A percentile compares a stretch with the other conserved stretches of the same genome.
These are phyloP conservation scores for Penicillium bialowiezense DNA, from an alignment of 495 filamentous ascomycete species.

Conservation along the genomic window DNA sequence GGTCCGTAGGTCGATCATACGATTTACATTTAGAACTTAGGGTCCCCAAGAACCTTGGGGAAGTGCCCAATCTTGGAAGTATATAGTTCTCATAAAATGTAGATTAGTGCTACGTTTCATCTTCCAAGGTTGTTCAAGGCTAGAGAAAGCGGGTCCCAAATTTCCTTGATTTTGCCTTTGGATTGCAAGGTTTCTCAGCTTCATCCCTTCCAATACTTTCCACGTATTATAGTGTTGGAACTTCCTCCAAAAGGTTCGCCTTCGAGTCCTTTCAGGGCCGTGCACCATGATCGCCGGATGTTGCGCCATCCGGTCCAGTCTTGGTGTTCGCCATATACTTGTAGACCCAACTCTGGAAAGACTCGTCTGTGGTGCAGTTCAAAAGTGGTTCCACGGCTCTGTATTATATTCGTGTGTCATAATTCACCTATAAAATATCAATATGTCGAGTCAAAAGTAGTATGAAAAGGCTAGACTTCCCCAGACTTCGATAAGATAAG, in stretches of 20 bases:
- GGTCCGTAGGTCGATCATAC: background rate
- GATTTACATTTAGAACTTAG: too few species aligned
- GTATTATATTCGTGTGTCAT: too few species aligned
- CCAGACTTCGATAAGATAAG: background rate
- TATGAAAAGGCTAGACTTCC: background rate
- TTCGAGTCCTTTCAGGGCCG: background rate
- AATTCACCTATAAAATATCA: background rate
- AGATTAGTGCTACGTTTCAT: background rate
- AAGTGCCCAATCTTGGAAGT: background rate
- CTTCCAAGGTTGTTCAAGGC: background rate
- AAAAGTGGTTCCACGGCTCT: too few species aligned
- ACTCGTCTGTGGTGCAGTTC: too few species aligned
- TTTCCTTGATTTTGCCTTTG: background rate
- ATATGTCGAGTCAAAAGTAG: background rate
- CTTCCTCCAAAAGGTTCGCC: too few species aligned
- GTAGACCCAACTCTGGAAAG: too few species aligned
- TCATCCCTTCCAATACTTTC: background rate
- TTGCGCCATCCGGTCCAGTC: too few species aligned
- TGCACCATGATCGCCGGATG: conserved; percentile 15
- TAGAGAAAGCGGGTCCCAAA: background rate
- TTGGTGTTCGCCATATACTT: too few species aligned
- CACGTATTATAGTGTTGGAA: background rate
- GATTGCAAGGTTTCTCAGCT: background rate
- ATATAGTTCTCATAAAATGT: too few species aligned
- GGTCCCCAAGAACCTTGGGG: too few species aligned